Evolutionary conservation across 2,329 filamentous ascomycete species (phyloP).

Genomic region (Colletotrichum viniferum): DNA sequence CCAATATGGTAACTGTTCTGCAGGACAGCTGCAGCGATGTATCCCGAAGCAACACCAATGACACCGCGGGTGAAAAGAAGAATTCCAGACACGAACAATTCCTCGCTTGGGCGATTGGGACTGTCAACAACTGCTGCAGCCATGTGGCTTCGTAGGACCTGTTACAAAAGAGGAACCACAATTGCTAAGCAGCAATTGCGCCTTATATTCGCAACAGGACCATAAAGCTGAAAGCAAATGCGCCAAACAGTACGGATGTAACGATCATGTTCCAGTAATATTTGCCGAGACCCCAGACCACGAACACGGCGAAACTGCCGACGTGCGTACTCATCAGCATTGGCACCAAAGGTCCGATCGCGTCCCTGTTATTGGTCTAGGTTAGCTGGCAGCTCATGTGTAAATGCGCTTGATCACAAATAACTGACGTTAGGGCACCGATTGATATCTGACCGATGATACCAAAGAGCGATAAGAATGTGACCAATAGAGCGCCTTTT

Average conservation of each 20-base stretch:
- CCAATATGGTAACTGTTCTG: neutral
- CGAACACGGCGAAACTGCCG: neutral
- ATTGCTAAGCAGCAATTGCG: too few species aligned
- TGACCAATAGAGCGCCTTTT: neutral
- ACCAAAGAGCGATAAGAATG: neutral
- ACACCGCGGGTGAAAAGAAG: neutral
- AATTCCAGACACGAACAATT: neutral
- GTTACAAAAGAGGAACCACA: too few species aligned
- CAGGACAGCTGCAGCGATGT: neutral
- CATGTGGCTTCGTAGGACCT: constrained; percentile 4
- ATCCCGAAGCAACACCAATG: neutral
- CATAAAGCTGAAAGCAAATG: constrained; percentile 9
- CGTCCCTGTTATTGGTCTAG: neutral
- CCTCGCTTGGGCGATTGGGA: neutral
- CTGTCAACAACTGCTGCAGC: neutral
- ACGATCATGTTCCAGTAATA: constrained; percentile 3
- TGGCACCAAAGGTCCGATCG: neutral
- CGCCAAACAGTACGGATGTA: neutral
- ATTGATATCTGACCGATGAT: neutral
- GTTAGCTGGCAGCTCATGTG: neutral
- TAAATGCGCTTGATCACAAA: rapidly evolving
- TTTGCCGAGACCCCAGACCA: neutral
- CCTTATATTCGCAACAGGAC: too few species aligned
- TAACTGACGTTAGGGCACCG: neutral
- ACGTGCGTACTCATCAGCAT: constrained; percentile 2